A percentile compares a stretch with the other conserved stretches of the same genome.
phyloP scores from a whole-genome alignment of 2,329 filamentous ascomycete genomes.

The Byssochlamys sp. region DNA sequence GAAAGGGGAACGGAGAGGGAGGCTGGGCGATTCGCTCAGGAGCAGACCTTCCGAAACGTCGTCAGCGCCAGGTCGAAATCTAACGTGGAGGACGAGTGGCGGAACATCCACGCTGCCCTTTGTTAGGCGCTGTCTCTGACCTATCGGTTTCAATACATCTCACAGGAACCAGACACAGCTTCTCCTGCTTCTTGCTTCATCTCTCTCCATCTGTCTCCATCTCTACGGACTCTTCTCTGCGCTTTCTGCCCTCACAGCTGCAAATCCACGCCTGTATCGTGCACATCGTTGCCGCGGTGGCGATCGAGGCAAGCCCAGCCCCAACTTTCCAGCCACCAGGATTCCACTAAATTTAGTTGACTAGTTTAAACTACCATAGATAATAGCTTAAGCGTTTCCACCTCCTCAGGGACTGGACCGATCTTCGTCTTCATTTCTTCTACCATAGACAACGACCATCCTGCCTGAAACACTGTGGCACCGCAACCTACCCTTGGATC shows the following conservation, averaged over 20 bases:
- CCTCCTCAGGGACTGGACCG: background rate
- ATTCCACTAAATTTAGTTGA: background rate
- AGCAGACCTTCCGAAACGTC: background rate
- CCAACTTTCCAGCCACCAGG: background rate
- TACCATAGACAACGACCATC: too few relatives aligned
- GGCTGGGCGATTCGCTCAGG: background rate
- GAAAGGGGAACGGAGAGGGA: background rate
- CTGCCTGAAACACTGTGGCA: too few relatives aligned
- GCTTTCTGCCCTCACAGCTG: too few relatives aligned
- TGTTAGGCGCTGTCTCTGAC: background rate
- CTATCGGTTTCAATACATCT: too few relatives aligned
- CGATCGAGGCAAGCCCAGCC: background rate
- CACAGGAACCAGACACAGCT: background rate
- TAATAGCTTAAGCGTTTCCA: background rate
- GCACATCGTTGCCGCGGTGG: background rate
- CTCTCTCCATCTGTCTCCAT: background rate
- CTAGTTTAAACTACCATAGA: too few relatives aligned
- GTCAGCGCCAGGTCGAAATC: background rate
- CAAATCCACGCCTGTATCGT: background rate
- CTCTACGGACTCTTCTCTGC: background rate
- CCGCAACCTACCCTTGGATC: too few relatives aligned
- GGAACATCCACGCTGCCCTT: background rate
- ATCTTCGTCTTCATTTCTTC: background rate
- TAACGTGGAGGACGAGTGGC: background rate
- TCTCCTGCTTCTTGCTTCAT: background rate